A percentile compares a stretch with the other conserved stretches of the same genome.
These are phyloP conservation scores for Neurospora sp. DNA, from an alignment of 495 filamentous ascomycete genomes.

Conservation along the genomic window DNA sequence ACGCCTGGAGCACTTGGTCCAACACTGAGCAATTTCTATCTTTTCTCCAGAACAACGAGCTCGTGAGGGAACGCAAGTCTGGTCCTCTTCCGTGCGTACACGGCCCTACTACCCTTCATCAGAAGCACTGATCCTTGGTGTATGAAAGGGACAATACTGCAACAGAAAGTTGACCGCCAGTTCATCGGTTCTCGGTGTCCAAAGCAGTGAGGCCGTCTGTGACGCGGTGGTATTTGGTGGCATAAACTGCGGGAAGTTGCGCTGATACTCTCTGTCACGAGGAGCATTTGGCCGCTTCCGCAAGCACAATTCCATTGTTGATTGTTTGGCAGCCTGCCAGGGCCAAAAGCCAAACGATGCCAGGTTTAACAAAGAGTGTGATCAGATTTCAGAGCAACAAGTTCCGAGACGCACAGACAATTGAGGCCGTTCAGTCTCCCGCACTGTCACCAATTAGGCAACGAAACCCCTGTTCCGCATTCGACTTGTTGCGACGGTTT, in stretches of 20 bases:
- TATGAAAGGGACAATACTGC: constrained; percentile 13
- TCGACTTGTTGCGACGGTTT: constrained; percentile 12
- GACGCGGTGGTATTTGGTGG: neutral
- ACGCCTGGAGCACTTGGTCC: constrained; percentile 1
- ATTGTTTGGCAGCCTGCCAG: constrained; percentile 17
- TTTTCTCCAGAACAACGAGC: constrained; percentile 2
- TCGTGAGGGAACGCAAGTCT: constrained; percentile 17
- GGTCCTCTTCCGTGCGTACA: constrained; percentile 14
- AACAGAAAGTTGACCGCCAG: constrained; percentile 25
- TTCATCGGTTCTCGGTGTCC: constrained; percentile 9
- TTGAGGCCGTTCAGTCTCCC: neutral
- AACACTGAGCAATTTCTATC: neutral
- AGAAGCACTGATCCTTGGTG: constrained; percentile 19
- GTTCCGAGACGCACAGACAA: constrained; percentile 23
- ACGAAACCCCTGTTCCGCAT: constrained; percentile 8
- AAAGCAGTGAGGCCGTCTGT: neutral
- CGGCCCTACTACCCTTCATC: constrained; percentile 8
- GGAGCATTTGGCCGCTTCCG: neutral
- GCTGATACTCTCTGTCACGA: neutral
- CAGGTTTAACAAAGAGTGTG: constrained; percentile 15
- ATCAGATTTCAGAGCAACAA: constrained; percentile 12
- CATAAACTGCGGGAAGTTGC: neutral
- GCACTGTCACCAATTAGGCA: neutral
- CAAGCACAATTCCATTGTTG: constrained; percentile 15
- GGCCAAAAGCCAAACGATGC: constrained; percentile 9